Base-by-base conservation (phyloP, 2,329 filamentous ascomycete genomes). In the Botrytis tulipae region DNA sequence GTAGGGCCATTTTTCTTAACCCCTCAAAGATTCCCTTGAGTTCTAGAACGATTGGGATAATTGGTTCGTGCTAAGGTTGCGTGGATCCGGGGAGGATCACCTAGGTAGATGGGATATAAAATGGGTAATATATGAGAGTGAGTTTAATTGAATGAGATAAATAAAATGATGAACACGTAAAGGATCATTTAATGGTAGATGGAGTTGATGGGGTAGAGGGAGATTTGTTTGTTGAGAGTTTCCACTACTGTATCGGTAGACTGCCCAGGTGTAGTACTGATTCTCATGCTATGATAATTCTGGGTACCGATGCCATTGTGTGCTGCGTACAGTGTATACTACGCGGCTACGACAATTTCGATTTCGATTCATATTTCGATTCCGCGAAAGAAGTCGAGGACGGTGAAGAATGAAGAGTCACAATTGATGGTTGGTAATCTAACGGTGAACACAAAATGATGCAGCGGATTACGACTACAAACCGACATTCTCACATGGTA, bases 31-130 rank as follows among this genome's bases (percentile, higher is more conserved):
- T 67, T 63, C 61, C 22, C 48, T 48, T 12, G 35, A n/a, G 63
- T 67, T 67, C 63, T 67, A 67, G 63, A 67, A 35, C 63, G 25
- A 44, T 29, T 42, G n/a, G 29, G 57, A 59, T 32, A 7, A 65
- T 46, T 65, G 61, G 61, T 65, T 44, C 40, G 61, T 44, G 40
- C 61, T n/a, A 44, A 44, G 42, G 40, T 35, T 37, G 32, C 29
- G 29, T 61, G 59, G 59, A 61, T 40, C 59, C 35, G 59, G 59
- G 35, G 6, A 37, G 18, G 22, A 60, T 8, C 22, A 22, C 18
- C 44, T 22, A 22, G 44, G 44, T 35, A 22, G 57, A 12, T 59
- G 57, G 20, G 54, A 22, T 59, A 20, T 29, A 20, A 12, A 59
- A 59, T 59, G n/a, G 29, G 18, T 20, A 12, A 35, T 35, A 22